phyloP scores from a whole-genome alignment of 1,284 basidiomycete genomes.

The Cutaneotrichosporon arboriforme region DNA sequence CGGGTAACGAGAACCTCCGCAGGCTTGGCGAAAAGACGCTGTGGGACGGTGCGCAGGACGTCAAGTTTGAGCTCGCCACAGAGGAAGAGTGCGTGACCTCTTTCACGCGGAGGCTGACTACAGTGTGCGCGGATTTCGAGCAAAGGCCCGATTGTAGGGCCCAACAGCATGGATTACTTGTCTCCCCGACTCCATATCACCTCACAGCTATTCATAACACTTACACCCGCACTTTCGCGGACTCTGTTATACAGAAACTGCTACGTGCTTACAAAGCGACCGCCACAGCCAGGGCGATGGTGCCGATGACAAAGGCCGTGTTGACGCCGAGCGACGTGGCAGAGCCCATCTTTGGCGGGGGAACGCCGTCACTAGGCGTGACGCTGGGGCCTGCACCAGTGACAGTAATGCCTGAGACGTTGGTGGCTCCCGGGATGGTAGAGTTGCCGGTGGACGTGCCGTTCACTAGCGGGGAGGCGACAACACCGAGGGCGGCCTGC shows the following conservation, averaged over 20 bases:
- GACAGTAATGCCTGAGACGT: not conserved
- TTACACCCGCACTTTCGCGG: not conserved
- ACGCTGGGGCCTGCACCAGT: not conserved
- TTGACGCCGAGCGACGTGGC: no score
- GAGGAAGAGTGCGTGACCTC: conserved; percentile 11
- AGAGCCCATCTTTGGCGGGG: no score
- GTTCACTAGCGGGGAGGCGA: not conserved
- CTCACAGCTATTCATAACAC: not conserved
- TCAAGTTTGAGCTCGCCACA: conserved; percentile 13
- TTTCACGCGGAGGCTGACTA: not conserved
- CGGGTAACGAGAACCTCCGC: conserved; percentile 13
- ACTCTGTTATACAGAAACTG: not conserved
- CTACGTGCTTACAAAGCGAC: no score
- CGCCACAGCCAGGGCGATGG: no score
- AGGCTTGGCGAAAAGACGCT: conserved; percentile 14
- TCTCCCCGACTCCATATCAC: no score
- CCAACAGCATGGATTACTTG: no score
- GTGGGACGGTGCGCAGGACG: conserved; percentile 20
- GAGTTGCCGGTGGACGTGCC: not conserved
- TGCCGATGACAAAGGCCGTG: no score
- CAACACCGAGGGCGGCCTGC: not conserved
- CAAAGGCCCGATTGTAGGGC: no score
- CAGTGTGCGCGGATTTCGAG: not conserved
- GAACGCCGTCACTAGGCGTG: no score
- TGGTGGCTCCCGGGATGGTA: not conserved